Evolutionary conservation across 2,329 filamentous ascomycete species (phyloP).

Genomic region (Neofusicoccum kwambonambiense): DNA sequence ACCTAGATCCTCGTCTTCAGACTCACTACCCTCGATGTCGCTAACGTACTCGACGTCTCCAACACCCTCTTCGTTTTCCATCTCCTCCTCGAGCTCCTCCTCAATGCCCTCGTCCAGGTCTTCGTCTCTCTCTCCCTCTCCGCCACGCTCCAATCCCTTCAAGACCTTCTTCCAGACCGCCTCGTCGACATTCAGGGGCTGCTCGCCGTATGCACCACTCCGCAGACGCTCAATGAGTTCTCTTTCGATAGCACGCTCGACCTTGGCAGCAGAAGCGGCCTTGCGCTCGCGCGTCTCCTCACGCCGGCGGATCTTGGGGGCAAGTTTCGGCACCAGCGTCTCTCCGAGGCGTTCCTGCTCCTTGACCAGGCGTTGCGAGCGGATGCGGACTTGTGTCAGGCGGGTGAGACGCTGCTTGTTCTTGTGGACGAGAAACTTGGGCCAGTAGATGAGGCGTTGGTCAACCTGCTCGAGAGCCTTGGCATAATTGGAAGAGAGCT

Average conservation of each 20-base stretch:
- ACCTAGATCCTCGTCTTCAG: constrained; percentile 71
- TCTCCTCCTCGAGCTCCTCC: constrained; percentile 65
- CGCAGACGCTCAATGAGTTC: constrained; percentile 89
- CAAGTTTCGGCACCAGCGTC: constrained; percentile 80
- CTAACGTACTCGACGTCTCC: constrained; percentile 89
- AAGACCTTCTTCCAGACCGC: constrained; percentile 97
- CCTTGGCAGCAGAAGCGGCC: constrained; percentile 68
- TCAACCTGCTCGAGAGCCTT: constrained; percentile 88
- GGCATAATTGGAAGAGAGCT: constrained; percentile 84
- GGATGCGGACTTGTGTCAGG: constrained; percentile 85
- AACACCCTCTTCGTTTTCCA: constrained; percentile 64
- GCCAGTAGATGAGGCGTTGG: constrained; percentile 71
- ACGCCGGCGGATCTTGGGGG: constrained; percentile 73
- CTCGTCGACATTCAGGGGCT: constrained; percentile 89
- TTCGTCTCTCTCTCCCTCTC: constrained; percentile 78
- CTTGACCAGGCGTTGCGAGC: constrained; percentile 72
- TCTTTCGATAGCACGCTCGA: constrained; percentile 92
- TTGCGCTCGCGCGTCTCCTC: constrained; percentile 51
- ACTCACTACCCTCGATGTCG: constrained; percentile 73
- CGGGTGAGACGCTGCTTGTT: constrained; percentile 95
- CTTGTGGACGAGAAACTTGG: constrained; percentile 89
- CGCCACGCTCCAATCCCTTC: constrained; percentile 81
- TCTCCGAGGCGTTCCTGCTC: constrained; percentile 90
- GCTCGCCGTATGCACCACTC: constrained; percentile 88
- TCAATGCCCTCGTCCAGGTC: constrained; percentile 86